Conservation (phyloP, 2,329 filamentous ascomycete species). For the Cercospora janseana region DNA sequence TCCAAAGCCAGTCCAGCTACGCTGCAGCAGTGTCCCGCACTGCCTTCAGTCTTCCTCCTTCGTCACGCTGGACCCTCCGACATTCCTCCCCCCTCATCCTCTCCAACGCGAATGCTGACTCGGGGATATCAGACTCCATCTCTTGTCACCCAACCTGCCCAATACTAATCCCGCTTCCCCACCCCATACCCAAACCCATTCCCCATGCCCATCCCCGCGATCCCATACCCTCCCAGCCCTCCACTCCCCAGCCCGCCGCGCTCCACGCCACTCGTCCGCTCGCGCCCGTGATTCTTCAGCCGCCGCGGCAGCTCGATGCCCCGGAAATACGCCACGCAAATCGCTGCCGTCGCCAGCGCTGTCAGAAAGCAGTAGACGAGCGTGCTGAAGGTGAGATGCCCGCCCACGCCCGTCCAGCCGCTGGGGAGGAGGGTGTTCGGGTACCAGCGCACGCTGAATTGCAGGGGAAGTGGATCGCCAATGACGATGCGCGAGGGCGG, state of each 20-base stretch:
- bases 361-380: constrained; percentile 51
- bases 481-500: constrained; percentile 70
- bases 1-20: no score
- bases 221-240: constrained; percentile 44
- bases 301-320: constrained; percentile 53
- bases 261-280: constrained; percentile 46
- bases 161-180: constrained; percentile 48
- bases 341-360: constrained; percentile 48
- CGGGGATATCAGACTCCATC: no score
- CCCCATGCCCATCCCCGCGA: constrained; percentile 34
- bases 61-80: no score
- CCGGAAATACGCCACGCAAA: constrained; percentile 56
- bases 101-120: no score
- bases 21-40: no score
- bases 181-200: constrained; percentile 43
- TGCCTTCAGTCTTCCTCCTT: no score
- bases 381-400: constrained; percentile 52
- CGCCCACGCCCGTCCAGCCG: constrained; percentile 52
- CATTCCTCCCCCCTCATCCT: no score
- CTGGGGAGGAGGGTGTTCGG: constrained; percentile 67
- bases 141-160: no score
- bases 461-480: constrained; percentile 76
- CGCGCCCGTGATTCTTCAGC: constrained; percentile 57
- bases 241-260: constrained; percentile 36
- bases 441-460: constrained; percentile 84